Evolutionary conservation across 495 filamentous ascomycete species (phyloP).

Genomic region (Parmelia sp.): DNA sequence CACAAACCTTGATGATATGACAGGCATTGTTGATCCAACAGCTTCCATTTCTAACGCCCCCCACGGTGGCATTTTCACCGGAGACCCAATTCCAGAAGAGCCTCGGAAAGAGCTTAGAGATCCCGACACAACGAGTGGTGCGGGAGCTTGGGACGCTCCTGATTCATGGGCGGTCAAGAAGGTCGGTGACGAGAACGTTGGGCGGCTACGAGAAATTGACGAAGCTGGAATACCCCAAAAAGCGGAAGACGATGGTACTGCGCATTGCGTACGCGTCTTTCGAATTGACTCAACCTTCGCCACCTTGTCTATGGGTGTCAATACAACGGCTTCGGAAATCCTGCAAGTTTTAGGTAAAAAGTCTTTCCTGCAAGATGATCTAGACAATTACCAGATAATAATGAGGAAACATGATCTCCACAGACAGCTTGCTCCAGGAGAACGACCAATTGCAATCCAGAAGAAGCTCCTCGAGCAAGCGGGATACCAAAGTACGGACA

Average conservation of each 20-base stretch:
- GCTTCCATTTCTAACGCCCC: constrained; percentile 46
- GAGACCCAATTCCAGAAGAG: constrained; percentile 44
- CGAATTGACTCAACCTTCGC: constrained; percentile 89
- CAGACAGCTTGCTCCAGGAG: constrained; percentile 66
- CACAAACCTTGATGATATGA: constrained; percentile 75
- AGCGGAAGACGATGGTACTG: constrained; percentile 57
- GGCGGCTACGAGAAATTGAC: constrained; percentile 53
- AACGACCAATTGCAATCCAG: constrained; percentile 86
- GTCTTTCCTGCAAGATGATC: constrained; percentile 78
- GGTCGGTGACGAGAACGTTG: constrained; percentile 56
- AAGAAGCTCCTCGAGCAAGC: constrained; percentile 87
- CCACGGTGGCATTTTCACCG: constrained; percentile 49
- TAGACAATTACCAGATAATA: constrained; percentile 92
- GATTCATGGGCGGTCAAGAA: constrained; percentile 88
- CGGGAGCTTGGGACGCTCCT: constrained; percentile 72
- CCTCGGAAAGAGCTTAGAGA: constrained; percentile 29
- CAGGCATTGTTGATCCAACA: constrained; percentile 59
- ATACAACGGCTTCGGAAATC: constrained; percentile 77
- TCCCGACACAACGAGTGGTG: constrained; percentile 28
- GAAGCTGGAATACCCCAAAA: constrained; percentile 49
- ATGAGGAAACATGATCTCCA: constrained; percentile 89
- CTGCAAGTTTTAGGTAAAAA: constrained; percentile 80
- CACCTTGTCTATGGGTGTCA: constrained; percentile 72
- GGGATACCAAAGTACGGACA: constrained; percentile 81
- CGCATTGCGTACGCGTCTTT: constrained; percentile 94